Evolutionary conservation across 2,329 filamentous ascomycete species (phyloP), one percentile per base, ranked within the genome.

Genomic region (Simplicillium sp.): DNA sequence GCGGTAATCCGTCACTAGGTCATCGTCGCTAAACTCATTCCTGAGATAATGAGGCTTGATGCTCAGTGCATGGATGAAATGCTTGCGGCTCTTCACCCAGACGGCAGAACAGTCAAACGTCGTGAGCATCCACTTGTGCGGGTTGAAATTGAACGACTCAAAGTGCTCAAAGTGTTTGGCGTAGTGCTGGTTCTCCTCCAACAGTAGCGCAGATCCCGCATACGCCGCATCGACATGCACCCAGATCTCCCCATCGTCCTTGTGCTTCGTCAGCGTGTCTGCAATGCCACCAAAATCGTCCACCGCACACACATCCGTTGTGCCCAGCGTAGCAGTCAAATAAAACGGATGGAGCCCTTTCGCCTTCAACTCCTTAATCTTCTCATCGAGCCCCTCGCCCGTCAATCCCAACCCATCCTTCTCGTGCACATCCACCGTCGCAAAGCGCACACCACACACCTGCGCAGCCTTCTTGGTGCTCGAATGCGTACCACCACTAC

Each of bases 51-150:
- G 74, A 0, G 86, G 86, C 13, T 82, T 82, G 56, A 92, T 83
- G 55, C 77, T 81, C 34, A 95, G 73, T 1, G 88, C 84, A 46
- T 82, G 73, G 34, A 84, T 87, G n/a, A 97, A 75, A 62, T 88
- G 80, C 41, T 70, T 66, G 13, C 89, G 77, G 53, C 81, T 73
- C 47, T 82, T 80, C 37, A 96, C 80, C 64, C 79, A 97, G 36
- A 95, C 73, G 49, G 84, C 84, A 41, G 84, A 87, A 52, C 71
- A 75, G 59, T 97, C 90, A 54, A 96, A 96, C 62, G 94, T 95
- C 43, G 87, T 88, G 14, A 96, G 78, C 37, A 96, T 72, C 90
- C 90, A 96, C 68, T 97, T 97, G 72, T 96, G 89, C 76, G 95
- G 84, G 68, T 96, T 97, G 68, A 90, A 79, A 63, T 95, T 82